phyloP scores from a whole-genome alignment of 768 basidiomycete genomes.

The Panus rudis region DNA sequence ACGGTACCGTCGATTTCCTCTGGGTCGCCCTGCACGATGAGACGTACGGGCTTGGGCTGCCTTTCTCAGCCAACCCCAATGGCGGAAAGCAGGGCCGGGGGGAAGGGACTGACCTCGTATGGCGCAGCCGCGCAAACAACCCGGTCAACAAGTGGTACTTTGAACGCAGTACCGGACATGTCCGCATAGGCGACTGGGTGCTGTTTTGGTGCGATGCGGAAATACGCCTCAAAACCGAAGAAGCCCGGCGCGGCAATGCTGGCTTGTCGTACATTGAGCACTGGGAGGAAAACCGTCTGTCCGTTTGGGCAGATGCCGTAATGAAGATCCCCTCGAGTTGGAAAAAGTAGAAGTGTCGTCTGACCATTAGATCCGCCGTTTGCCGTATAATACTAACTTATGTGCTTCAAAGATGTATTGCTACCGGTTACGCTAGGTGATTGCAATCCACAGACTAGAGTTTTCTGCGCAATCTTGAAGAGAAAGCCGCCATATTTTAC shows the following conservation, averaged over 20 bases:
- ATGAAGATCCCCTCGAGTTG: slow-evolving; percentile 74
- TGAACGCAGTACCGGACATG: slow-evolving; percentile 88
- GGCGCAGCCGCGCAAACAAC: slow-evolving; percentile 90
- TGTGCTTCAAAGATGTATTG: no score
- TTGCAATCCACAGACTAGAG: no score
- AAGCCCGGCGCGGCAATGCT: slow-evolving; percentile 53
- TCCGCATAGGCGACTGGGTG: slow-evolving; percentile 81
- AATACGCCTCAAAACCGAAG: slow-evolving; percentile 67
- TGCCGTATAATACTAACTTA: no score
- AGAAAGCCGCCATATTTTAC: no score
- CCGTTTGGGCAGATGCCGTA: slow-evolving; percentile 61
- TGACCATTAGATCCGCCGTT: no score
- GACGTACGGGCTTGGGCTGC: slow-evolving; percentile 91
- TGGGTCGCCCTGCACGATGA: slow-evolving; percentile 99
- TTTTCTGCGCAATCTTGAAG: no score
- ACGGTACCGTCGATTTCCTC: slow-evolving; percentile 97
- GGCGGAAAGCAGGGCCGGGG: slow-evolving; percentile 88
- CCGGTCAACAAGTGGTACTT: slow-evolving; percentile 99
- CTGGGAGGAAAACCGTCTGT: slow-evolving; percentile 70
- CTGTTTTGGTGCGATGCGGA: slow-evolving; percentile 99
- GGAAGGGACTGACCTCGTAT: slow-evolving; percentile 90
- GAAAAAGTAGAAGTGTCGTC: slow-evolving; percentile 40
- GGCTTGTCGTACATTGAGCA: slow-evolving; percentile 67
- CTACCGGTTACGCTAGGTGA: no score
- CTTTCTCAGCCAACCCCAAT: slow-evolving; percentile 91